Evolutionary conservation across 176 grass and related monocot genomes (phyloP).

Genomic region (Phyllostachys edulis): DNA sequence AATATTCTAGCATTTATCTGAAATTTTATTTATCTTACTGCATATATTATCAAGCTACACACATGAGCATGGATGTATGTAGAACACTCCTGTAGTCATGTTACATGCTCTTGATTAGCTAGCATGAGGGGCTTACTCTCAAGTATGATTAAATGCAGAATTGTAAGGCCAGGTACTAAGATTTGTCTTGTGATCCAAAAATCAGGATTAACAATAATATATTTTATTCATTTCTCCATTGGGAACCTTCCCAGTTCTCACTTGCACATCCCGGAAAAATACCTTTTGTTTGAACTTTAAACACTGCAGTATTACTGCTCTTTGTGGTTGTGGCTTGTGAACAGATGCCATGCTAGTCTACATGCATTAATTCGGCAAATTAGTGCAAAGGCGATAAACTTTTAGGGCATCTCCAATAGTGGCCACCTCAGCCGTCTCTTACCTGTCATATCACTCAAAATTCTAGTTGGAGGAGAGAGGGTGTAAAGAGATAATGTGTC

Average conservation of each 20-base stretch:
- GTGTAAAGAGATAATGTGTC: no score
- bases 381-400: neutral
- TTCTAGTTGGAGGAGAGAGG: no score
- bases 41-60: neutral
- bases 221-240: conserved; percentile 4
- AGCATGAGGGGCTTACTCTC: neutral
- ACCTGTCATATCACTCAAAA: no score
- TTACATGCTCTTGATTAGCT: neutral
- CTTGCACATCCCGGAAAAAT: neutral
- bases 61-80: neutral
- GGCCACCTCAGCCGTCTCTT: no score
- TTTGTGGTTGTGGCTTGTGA: neutral
- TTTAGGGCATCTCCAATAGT: neutral
- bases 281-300: neutral
- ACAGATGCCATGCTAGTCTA: neutral
- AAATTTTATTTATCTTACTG: conserved; percentile 2
- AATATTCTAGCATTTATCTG: neutral
- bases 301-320: neutral
- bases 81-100: neutral
- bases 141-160: neutral
- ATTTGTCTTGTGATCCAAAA: neutral
- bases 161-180: neutral
- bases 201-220: neutral
- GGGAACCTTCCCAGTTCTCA: neutral
- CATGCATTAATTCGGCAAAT: neutral